phyloP scores from a whole-genome alignment of 352 stramenopile species.

The Saprolegnia parasitica region DNA sequence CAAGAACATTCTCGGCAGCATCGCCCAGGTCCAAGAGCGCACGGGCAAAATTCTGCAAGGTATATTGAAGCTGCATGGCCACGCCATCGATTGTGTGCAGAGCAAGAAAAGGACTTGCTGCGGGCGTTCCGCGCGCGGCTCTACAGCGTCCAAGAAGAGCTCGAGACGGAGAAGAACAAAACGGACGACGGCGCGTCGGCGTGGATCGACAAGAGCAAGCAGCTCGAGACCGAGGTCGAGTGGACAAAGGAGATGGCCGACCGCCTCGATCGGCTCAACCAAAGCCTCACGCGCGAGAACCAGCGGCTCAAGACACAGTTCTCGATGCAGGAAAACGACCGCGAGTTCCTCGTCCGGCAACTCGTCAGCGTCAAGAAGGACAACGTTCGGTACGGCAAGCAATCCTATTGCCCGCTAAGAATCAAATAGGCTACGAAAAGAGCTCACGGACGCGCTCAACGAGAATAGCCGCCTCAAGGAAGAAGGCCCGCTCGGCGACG shows the following conservation, averaged over 20 bases:
- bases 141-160: constrained; percentile 90
- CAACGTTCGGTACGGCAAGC: constrained; percentile 61
- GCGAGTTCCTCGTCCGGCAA: constrained; percentile 91
- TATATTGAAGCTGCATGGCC: not conserved
- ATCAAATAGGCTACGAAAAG: constrained; percentile 21
- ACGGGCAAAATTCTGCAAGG: constrained; percentile 86
- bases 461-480: constrained; percentile 14
- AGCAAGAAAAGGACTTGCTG: constrained; percentile 89
- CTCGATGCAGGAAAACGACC: constrained; percentile 89
- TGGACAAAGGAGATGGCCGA: constrained; percentile 88
- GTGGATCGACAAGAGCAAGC: constrained; percentile 89
- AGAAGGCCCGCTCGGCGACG: not conserved
- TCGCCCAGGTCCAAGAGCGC: constrained; percentile 87
- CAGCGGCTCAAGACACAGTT: constrained; percentile 86
- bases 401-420: not conserved
- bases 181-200: constrained; percentile 83
- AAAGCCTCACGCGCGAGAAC: constrained; percentile 85
- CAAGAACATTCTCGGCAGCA: constrained; percentile 78
- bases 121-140: constrained; percentile 85
- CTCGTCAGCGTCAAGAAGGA: constrained; percentile 90
- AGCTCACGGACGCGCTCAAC: constrained; percentile 25
- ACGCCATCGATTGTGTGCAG: constrained; percentile 27
- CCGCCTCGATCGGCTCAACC: constrained; percentile 85
- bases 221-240: constrained; percentile 86
- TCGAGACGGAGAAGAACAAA: constrained; percentile 90